Evolutionary conservation across 1,139 yeast genomes (phyloP).

Genomic region (Kodamaea alishanica): DNA sequence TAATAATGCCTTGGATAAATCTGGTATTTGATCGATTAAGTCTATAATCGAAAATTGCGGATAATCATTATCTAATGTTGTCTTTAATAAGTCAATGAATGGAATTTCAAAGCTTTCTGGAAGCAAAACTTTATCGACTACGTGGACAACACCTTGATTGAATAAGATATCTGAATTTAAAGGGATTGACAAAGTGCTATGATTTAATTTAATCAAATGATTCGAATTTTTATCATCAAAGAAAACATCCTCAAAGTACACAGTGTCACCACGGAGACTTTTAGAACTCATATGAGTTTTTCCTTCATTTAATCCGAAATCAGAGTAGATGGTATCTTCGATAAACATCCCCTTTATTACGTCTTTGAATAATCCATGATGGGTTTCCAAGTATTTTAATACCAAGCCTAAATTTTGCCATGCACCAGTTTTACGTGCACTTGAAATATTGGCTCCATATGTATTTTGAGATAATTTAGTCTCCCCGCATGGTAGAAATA

Average conservation of each 20-base stretch:
- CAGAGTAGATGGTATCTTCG: conserved; percentile 65
- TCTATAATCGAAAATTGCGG: conserved; percentile 41
- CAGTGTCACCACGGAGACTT: conserved; percentile 38
- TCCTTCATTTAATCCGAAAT: conserved; percentile 37
- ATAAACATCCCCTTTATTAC: conserved; percentile 59
- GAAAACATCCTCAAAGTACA: conserved; percentile 19
- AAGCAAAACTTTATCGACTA: conserved; percentile 52
- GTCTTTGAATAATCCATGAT: conserved; percentile 47
- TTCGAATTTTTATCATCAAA: conserved; percentile 24
- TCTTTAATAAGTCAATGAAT: conserved; percentile 51
- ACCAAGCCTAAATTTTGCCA: conserved; percentile 71
- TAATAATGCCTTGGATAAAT: not conserved
- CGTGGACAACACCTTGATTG: conserved; percentile 83
- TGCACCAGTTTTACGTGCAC: conserved; percentile 26
- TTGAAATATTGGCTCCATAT: not conserved
- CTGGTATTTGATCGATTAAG: conserved; percentile 40
- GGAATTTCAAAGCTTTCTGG: conserved; percentile 58
- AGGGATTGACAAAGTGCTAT: conserved; percentile 28
- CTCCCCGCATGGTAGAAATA: conserved; percentile 72
- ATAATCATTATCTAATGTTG: conserved; percentile 44
- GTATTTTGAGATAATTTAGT: not conserved
- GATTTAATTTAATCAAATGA: conserved; percentile 27
- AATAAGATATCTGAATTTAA: conserved; percentile 68
- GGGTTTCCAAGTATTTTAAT: conserved; percentile 52
- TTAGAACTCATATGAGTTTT: conserved; percentile 17